These are phyloP conservation scores for Botrytis galanthina DNA, from an alignment of 2,329 filamentous ascomycete species.

Conservation along the genomic window DNA sequence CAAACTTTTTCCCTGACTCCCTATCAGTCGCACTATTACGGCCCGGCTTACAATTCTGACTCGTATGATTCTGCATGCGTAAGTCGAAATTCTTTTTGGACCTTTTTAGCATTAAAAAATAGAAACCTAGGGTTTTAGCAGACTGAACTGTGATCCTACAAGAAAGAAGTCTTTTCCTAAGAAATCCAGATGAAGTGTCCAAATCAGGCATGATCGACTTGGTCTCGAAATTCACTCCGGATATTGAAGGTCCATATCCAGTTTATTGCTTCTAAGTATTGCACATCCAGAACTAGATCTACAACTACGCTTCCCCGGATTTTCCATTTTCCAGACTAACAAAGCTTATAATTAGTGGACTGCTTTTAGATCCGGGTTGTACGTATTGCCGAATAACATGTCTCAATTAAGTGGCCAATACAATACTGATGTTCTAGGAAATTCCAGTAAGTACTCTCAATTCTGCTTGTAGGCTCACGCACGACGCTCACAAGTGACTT, in stretches of 20 bases:
- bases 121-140: not conserved
- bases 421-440: constrained; percentile 9
- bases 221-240: too few relatives aligned
- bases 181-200: too few relatives aligned
- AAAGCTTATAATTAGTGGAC: constrained; percentile 22
- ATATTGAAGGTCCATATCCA: not conserved
- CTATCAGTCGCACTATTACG: not conserved
- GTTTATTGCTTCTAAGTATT: not conserved
- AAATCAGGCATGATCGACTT: too few relatives aligned
- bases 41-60: not conserved
- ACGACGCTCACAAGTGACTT: not conserved
- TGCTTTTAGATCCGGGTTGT: constrained; percentile 24
- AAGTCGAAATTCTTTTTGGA: not conserved
- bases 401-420: constrained; percentile 5
- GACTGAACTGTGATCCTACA: not conserved
- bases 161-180: too few relatives aligned
- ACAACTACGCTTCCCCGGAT: not conserved
- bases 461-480: not conserved
- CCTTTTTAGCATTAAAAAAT: not conserved
- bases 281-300: not conserved
- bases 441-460: constrained; percentile 7
- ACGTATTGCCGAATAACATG: constrained; percentile 21
- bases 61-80: constrained; percentile 19
- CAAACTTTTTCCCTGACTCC: not conserved
- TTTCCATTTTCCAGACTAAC: not conserved